These are phyloP conservation scores for Solanum megistacrolobum DNA, from an alignment of 257 asterid species.

Conservation along the genomic window DNA sequence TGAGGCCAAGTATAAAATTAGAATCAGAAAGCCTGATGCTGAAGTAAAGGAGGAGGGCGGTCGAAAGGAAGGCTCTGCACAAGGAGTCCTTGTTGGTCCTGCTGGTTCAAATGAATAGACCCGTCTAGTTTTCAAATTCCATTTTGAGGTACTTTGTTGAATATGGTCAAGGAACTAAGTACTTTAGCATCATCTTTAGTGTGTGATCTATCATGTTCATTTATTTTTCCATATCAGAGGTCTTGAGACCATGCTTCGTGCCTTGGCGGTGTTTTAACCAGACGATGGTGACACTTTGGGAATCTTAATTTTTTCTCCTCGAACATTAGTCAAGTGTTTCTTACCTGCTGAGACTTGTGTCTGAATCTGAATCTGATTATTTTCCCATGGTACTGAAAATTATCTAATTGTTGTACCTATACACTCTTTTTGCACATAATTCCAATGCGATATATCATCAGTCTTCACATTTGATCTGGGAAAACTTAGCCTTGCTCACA, in stretches of 20 bases:
- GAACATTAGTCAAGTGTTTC: background rate
- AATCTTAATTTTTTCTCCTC: background rate
- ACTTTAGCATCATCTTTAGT: background rate
- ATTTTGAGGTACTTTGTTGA: background rate
- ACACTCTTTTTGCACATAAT: background rate
- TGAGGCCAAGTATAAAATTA: constrained; percentile 82
- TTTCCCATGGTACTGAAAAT: background rate
- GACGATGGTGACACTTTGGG: background rate
- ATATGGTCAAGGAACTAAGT: background rate
- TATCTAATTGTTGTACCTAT: background rate
- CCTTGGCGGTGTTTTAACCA: background rate
- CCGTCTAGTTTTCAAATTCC: background rate
- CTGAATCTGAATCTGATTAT: background rate
- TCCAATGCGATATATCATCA: background rate
- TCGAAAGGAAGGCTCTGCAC: constrained; percentile 89
- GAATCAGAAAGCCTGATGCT: constrained; percentile 57
- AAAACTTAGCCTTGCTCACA: background rate
- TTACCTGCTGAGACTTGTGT: background rate
- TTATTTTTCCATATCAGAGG: background rate
- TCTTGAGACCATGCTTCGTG: background rate
- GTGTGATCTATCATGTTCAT: background rate
- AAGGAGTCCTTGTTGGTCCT: constrained; percentile 95
- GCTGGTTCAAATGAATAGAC: constrained; percentile 43
- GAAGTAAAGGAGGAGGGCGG: constrained; percentile 70
- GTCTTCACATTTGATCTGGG: background rate